phyloP scores from a whole-genome alignment of 148 eudicot species.

The Pouteria glomerata region DNA sequence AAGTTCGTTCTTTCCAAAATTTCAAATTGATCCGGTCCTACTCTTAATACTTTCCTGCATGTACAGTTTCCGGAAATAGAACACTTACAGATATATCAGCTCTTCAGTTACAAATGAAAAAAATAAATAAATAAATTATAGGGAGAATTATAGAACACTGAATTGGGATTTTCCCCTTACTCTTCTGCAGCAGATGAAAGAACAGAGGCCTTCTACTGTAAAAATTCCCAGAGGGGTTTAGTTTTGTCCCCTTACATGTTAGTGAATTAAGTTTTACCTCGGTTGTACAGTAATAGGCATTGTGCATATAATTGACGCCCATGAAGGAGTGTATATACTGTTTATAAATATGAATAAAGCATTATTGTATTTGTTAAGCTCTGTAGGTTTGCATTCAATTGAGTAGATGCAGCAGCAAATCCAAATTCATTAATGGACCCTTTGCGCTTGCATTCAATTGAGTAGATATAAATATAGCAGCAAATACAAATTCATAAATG shows the following conservation, averaged over 20 bases:
- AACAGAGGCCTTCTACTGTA: no score
- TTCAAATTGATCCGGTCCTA: conserved; percentile 20
- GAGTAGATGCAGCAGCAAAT: no score
- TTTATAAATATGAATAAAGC: no score
- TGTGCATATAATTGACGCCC: conserved; percentile 5
- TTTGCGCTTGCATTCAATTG: no score
- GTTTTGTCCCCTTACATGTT: neutral
- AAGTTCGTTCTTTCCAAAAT: conserved; percentile 28
- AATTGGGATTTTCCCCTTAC: conserved; percentile 1
- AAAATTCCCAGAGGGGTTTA: neutral
- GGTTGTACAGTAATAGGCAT: neutral
- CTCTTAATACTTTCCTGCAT: conserved; percentile 9
- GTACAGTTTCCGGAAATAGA: neutral
- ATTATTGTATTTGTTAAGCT: no score
- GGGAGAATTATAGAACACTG: neutral
- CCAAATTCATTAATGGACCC: no score
- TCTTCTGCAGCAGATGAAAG: no score
- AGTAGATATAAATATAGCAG: no score
- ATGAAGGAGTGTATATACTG: no score
- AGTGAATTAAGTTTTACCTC: neutral
- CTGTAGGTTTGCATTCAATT: no score
- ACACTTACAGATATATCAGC: neutral
- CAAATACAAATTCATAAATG: no score
- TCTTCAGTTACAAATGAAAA: neutral
- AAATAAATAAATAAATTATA: neutral